Percentiles rank a stretch among this genome's conserved stretches.
Conservation (phyloP, 352 stramenopile genomes). For the Hyaloperonospora brassicae region DNA sequence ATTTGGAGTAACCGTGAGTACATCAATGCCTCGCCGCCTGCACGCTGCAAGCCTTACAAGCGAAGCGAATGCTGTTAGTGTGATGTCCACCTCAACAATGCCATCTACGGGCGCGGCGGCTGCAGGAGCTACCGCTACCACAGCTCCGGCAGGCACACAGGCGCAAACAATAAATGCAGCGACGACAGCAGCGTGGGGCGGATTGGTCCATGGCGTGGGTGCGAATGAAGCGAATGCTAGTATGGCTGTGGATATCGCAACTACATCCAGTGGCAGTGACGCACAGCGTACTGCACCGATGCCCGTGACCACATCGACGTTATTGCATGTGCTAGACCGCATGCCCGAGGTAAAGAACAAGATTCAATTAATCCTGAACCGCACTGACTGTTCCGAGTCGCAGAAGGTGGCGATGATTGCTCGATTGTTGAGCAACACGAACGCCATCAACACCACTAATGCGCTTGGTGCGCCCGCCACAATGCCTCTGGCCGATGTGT, state of each 20-base stretch:
- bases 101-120: slow-evolving; percentile 7
- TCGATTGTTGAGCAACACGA: slow-evolving; percentile 76
- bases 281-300: slow-evolving; percentile 29
- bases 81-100: slow-evolving; percentile 11
- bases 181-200: slow-evolving; percentile 25
- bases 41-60: slow-evolving; percentile 31
- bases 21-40: slow-evolving; percentile 31
- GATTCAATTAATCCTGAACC: slow-evolving; percentile 83
- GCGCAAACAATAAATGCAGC: slow-evolving; percentile 7
- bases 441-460: slow-evolving; percentile 54
- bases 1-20: slow-evolving; percentile 32
- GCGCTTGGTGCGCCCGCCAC: slow-evolving; percentile 8
- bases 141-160: slow-evolving; percentile 6
- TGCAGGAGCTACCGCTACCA: slow-evolving; percentile 7
- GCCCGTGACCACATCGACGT: slow-evolving; percentile 67
- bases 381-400: slow-evolving; percentile 75
- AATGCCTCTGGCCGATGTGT: slow-evolving; percentile 1
- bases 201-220: slow-evolving; percentile 21
- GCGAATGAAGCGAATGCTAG: slow-evolving; percentile 16
- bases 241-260: slow-evolving; percentile 12
- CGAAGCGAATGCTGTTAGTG: slow-evolving; percentile 18
- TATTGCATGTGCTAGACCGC: slow-evolving; percentile 74
- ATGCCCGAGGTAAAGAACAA: slow-evolving; percentile 89
- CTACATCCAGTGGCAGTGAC: slow-evolving; percentile 6
- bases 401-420: slow-evolving; percentile 87